Evolutionary conservation across 768 basidiomycete genomes (phyloP).

Genomic region (Candolleomyces eurysporus): DNA sequence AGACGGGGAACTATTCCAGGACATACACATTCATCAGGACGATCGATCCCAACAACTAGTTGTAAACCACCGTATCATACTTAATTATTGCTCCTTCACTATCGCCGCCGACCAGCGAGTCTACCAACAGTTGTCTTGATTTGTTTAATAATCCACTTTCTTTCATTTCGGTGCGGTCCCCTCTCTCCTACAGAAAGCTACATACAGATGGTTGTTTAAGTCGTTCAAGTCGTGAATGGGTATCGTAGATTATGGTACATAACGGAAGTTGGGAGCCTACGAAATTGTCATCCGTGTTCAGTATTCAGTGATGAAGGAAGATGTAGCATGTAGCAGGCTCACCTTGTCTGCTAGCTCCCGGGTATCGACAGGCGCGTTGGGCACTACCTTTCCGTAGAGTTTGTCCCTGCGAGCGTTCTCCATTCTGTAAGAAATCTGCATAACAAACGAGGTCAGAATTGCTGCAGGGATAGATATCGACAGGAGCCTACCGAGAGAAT

Average conservation of each 20-base stretch:
- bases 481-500: slow-evolving; percentile 47
- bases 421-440: slow-evolving; percentile 57
- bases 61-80: not conserved
- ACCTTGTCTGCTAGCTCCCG: slow-evolving; percentile 67
- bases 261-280: slow-evolving; percentile 64
- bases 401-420: slow-evolving; percentile 60
- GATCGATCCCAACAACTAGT: not conserved
- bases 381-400: slow-evolving; percentile 48
- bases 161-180: too few relatives aligned
- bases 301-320: not conserved
- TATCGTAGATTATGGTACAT: slow-evolving; percentile 32
- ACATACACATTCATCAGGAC: too few relatives aligned
- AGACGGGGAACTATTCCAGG: too few relatives aligned
- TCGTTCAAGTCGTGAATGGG: too few relatives aligned
- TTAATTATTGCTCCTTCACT: too few relatives aligned
- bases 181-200: not conserved
- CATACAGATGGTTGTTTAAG: not conserved
- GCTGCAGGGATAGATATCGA: not conserved
- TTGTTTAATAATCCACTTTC: too few relatives aligned
- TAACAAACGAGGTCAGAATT: not conserved
- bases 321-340: slow-evolving; percentile 9
- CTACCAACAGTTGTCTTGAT: too few relatives aligned
- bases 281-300: not conserved
- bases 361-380: slow-evolving; percentile 54
- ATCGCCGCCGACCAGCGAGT: too few relatives aligned